Conservation (phyloP, 441 rosid species). For the Biscutella laevigata region DNA sequence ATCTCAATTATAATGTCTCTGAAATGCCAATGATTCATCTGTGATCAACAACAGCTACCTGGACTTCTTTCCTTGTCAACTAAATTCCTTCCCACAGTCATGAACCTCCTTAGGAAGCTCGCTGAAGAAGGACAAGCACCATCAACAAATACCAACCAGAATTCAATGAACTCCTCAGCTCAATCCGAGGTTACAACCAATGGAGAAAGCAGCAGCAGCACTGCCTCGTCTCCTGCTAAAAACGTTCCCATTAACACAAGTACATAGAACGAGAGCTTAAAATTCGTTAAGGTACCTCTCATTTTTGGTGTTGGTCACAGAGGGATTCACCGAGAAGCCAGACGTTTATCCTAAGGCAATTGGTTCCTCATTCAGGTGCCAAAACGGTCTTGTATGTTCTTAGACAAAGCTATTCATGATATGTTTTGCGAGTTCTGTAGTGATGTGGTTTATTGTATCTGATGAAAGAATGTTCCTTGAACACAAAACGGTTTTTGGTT, state of each 20-base stretch:
- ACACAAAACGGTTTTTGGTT: conserved; percentile 10
- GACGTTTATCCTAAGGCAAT: conserved; percentile 12
- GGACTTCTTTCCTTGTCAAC: conserved; percentile 78
- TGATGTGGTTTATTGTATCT: conserved; percentile 28
- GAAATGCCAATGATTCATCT: conserved; percentile 10
- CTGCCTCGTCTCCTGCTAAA: conserved; percentile 41
- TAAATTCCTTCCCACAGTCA: conserved; percentile 76
- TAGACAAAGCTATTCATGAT: conserved; percentile 7
- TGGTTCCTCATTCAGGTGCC: conserved; percentile 17
- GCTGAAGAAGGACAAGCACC: conserved; percentile 81
- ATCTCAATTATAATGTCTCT: background rate
- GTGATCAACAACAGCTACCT: conserved; percentile 53
- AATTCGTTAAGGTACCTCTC: conserved; percentile 24
- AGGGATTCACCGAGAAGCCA: conserved; percentile 25
- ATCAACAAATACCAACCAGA: conserved; percentile 34
- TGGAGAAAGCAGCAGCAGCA: conserved; percentile 31
- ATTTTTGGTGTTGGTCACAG: conserved; percentile 22
- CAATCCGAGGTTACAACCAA: conserved; percentile 29
- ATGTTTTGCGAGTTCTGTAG: conserved; percentile 22
- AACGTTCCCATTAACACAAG: conserved; percentile 25
- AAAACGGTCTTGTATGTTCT: conserved; percentile 20
- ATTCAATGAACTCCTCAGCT: conserved; percentile 26
- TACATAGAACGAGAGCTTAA: conserved; percentile 16
- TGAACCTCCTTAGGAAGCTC: conserved; percentile 77
- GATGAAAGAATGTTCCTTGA: conserved; percentile 13